phyloP scores from a whole-genome alignment of 441 rosid genomes.

The Geranium incanum region DNA sequence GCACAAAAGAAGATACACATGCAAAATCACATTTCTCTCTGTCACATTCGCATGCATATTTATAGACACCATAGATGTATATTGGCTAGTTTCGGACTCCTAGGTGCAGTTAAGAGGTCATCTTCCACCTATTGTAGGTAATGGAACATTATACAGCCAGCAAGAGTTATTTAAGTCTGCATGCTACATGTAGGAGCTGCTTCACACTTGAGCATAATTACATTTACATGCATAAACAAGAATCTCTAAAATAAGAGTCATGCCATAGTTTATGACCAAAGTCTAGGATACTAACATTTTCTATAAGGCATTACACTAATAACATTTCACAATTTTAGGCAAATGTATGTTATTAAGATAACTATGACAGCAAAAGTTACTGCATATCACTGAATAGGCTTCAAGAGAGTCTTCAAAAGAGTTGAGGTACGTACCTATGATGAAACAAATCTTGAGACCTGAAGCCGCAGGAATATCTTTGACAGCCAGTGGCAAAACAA shows the following conservation, averaged over 20 bases:
- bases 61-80: not conserved
- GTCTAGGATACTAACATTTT: not conserved
- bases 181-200: too few species aligned
- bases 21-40: not conserved
- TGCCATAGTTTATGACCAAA: not conserved
- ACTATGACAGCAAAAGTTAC: not conserved
- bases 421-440: constrained; percentile 50
- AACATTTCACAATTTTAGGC: not conserved
- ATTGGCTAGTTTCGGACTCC: not conserved
- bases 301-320: too few species aligned
- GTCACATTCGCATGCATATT: not conserved
- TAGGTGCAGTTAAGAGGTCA: not conserved
- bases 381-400: not conserved
- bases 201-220: too few species aligned
- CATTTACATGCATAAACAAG: not conserved
- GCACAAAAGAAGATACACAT: not conserved
- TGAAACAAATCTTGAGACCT: constrained; percentile 78
- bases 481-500: constrained; percentile 83
- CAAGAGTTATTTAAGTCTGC: too few species aligned
- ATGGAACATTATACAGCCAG: not conserved
- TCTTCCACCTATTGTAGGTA: not conserved
- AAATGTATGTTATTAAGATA: not conserved
- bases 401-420: not conserved
- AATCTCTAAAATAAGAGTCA: not conserved
- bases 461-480: constrained; percentile 90